Base-by-base conservation (phyloP, 345 rosid genomes). In the Acer saccharum region DNA sequence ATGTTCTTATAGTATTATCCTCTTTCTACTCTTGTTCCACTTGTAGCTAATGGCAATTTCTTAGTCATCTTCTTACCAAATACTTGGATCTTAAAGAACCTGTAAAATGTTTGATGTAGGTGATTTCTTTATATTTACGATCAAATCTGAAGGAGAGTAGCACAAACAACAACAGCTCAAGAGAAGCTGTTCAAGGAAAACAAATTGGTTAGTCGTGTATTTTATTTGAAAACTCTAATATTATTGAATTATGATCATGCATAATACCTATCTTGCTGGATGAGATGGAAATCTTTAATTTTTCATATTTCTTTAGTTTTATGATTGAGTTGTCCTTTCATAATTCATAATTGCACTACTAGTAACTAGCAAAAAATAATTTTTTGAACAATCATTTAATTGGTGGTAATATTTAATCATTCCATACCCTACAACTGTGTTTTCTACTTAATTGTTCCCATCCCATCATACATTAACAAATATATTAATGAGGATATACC, bases 41-140 rank as follows among this genome's bases (percentile, higher is more conserved):
- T 43, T 5, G 5, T 25, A 55, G 52, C 64, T 62, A 20, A 17
- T 77, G 43, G 43, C 67, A 44, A 74, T 70, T 66, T 21, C 21
- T 72, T 68, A 75, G 66, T 46, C 65, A 32, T 62, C 32, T 48
- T 68, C 43, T 70, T 69, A 13, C 60, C 27, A 73, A 71, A 46
- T 64, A 57, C 58, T 70, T 74, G 57, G 23, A 61, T 39, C 32
- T 60, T 78, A 76, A 63, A 17, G 48, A 67, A 32, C 10, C 6
- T 35, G 57, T 39, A 25, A 11, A 65, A 81, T 87, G 73, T 69
- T 78, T 84, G 77, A 72, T 88, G 77, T 90, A 96, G 99, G 97
- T 94, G 67, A 88, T 94, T 89, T 89, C 98, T 57, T 68, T 96
- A 83, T 89, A 83, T 82, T 78, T 91, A 65, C 88, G 97, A 66